Conservation (phyloP, 345 rosid genomes). For the Euphorbia pulcherrima region DNA sequence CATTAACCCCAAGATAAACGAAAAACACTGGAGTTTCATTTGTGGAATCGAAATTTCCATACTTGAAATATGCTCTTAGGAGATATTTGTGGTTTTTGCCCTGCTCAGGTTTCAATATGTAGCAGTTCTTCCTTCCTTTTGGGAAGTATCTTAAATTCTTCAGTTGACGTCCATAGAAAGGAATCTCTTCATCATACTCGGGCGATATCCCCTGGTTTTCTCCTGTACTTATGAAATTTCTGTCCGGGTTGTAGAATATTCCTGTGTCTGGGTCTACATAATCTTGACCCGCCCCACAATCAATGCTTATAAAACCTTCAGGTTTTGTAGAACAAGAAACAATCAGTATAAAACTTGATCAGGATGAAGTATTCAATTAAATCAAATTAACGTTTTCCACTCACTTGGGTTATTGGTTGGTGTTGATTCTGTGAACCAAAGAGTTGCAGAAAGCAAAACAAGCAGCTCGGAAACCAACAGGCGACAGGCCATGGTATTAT, state of each 20-base stretch:
- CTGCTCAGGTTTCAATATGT: constrained; percentile 9
- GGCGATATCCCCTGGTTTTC: background rate
- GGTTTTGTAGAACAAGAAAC: background rate
- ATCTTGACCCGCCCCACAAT: background rate
- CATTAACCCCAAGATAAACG: constrained; percentile 23
- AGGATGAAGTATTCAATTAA: too few relatives aligned
- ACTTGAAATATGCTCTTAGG: constrained; percentile 38
- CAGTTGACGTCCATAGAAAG: constrained; percentile 9
- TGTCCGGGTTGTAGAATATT: background rate
- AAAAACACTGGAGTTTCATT: constrained; percentile 21
- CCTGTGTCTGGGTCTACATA: background rate
- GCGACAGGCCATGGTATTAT: too few relatives aligned
- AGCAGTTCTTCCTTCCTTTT: constrained; percentile 31
- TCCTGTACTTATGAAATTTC: background rate
- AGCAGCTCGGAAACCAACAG: too few relatives aligned
- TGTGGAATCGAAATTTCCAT: constrained; percentile 28
- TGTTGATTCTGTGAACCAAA: too few relatives aligned
- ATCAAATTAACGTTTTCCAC: too few relatives aligned
- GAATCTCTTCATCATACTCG: background rate
- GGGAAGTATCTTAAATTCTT: constrained; percentile 29
- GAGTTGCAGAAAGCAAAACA: too few relatives aligned
- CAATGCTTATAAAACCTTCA: background rate
- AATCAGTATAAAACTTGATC: background rate
- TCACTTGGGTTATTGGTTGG: too few relatives aligned
- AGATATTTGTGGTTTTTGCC: constrained; percentile 27